Conservation (phyloP, 1,284 basidiomycete species). For the Porodaedalea pini region DNA sequence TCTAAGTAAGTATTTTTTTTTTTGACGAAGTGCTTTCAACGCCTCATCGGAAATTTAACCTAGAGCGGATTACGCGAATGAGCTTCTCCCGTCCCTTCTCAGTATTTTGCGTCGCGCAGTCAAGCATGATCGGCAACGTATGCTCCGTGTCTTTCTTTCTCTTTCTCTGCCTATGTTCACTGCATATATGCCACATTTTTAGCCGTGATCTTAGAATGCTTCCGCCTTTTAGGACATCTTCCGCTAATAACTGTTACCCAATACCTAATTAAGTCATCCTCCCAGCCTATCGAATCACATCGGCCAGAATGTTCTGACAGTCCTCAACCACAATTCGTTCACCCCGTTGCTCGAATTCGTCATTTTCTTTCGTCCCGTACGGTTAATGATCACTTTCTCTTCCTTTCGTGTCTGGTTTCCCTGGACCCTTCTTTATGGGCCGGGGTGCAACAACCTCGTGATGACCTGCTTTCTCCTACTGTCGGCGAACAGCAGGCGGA, state of each 20-base stretch:
- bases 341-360: constrained; percentile 48
- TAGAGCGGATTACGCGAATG: not conserved
- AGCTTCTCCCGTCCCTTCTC: constrained; percentile 7
- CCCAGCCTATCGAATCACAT: not conserved
- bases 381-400: constrained; percentile 59
- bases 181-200: not conserved
- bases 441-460: constrained; percentile 32
- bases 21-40: not conserved
- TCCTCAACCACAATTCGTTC: constrained; percentile 26
- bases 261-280: constrained; percentile 25
- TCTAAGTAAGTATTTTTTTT: not conserved
- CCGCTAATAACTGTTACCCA: constrained; percentile 31
- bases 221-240: constrained; percentile 39
- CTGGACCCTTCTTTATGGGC: constrained; percentile 63
- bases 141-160: not conserved
- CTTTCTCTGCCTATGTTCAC: not conserved
- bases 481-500: not conserved
- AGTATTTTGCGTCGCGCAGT: constrained; percentile 10
- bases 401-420: constrained; percentile 57
- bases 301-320: not conserved
- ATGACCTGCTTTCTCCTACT: not conserved
- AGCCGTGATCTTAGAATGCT: constrained; percentile 49
- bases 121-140: constrained; percentile 8
- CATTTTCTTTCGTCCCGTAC: constrained; percentile 52
- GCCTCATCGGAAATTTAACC: not conserved